Evolutionary conservation across 306 rosid genomes (phyloP), one percentile per base, ranked within the genome.

Genomic region (Echinosophora koreensis): DNA sequence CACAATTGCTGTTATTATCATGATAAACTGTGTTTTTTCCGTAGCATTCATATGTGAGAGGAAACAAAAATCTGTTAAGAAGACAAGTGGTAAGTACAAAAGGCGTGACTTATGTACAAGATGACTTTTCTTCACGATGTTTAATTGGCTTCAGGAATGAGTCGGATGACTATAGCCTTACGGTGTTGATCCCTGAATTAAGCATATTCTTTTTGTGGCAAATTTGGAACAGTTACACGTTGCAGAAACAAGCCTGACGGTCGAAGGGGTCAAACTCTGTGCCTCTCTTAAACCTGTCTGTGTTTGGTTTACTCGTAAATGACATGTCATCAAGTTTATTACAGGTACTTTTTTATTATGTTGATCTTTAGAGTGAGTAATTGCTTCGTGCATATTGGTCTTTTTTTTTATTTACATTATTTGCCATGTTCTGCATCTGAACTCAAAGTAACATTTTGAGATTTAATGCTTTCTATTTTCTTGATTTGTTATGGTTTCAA

Each of bases 241-340:
- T 68, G 84, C 92, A 5, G 87, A 86, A 54, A 86, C 96, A 14
- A 80, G 90, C 5, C 74, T 89, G 44, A 77, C 87, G 4, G 80
- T 78, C 4, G 39, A 80, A 18, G 92, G 87, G 57, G 81, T 85
- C 59, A 63, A 38, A 59, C 89, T 88, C 86, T 79, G 86, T 54
- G 51, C 88, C 77, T 81, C 82, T 9, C 88, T 88, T 57, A 69
- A 49, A 77, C 69, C 82, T 90, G 80, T 65, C 72, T 60, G 64
- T 83, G 51, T 86, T 88, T 47, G 92, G 89, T 77, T 86, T 90
- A 35, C 90, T 81, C 46, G 88, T 88, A 57, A 88, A 88, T 62
- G 92, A 88, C 66, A 66, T 30, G 66, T 78, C 90, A 38, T 63
- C 88, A 38, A 73, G 56, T 73, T 81, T 81, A 27, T 86, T 90